phyloP scores from a whole-genome alignment of 108 stramenopile genomes.

The Aurantiochytrium sp. region DNA sequence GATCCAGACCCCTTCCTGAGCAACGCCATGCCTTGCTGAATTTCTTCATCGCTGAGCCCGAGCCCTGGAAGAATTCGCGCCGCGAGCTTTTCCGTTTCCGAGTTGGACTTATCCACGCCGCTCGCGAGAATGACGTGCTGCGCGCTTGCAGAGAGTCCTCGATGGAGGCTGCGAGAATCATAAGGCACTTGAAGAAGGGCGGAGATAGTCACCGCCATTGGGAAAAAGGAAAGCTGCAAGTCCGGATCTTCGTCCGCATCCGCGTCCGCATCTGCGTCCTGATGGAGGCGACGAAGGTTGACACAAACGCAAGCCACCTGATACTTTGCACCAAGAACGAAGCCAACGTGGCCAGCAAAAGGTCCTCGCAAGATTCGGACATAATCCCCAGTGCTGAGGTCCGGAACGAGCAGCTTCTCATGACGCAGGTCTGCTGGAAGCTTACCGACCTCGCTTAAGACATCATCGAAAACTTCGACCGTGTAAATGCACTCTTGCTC shows the following conservation, averaged over 20 bases:
- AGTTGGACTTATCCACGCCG: background rate
- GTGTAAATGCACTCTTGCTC: background rate
- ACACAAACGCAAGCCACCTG: background rate
- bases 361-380: background rate
- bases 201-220: background rate
- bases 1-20: background rate
- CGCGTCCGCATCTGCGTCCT: background rate
- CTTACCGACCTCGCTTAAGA: background rate
- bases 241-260: background rate
- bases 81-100: too few species aligned
- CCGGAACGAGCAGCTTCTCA: background rate
- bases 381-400: background rate
- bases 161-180: background rate
- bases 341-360: background rate
- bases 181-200: background rate
- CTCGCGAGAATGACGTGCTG: background rate
- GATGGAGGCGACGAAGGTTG: background rate
- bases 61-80: background rate
- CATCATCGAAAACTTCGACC: background rate
- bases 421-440: background rate
- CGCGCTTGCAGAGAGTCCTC: background rate
- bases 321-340: background rate
- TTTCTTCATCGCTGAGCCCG: background rate
- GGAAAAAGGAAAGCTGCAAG: background rate
- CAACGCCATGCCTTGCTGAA: background rate